Conservation (phyloP, 139 green algal species). For the Diplosphaera chodatii region DNA sequence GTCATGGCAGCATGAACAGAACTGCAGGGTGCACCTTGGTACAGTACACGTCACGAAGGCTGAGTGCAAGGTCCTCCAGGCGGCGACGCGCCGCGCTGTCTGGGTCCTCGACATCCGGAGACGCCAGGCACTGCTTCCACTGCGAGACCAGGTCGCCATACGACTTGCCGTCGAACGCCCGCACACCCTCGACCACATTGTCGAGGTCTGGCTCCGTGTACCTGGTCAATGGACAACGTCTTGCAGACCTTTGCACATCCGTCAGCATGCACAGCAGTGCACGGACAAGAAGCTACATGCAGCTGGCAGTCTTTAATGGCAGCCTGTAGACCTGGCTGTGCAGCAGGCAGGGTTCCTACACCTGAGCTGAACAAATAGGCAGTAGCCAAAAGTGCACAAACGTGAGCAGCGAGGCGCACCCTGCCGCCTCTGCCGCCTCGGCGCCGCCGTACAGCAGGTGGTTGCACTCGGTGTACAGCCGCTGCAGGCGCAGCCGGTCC, state of each 20-base stretch:
- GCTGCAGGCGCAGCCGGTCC: not conserved
- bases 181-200: not conserved
- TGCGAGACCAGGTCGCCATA: not conserved
- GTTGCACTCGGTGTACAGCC: not conserved
- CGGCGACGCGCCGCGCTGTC: not conserved
- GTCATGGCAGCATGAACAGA: no score
- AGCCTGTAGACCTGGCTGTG: no score
- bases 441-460: not conserved
- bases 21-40: not conserved
- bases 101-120: not conserved
- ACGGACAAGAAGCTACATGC: no score
- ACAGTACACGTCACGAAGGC: not conserved
- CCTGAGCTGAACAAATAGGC: no score
- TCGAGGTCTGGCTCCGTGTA: not conserved
- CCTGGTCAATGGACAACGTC: no score
- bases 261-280: no score
- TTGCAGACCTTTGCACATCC: no score
- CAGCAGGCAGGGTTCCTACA: no score
- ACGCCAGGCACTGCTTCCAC: not conserved
- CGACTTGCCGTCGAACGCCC: not conserved
- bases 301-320: no score
- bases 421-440: not conserved
- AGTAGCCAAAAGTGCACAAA: no score
- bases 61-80: not conserved
- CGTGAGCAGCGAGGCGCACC: no score